Base-by-base conservation (phyloP, 768 basidiomycete genomes). In the Mycena maculata region DNA sequence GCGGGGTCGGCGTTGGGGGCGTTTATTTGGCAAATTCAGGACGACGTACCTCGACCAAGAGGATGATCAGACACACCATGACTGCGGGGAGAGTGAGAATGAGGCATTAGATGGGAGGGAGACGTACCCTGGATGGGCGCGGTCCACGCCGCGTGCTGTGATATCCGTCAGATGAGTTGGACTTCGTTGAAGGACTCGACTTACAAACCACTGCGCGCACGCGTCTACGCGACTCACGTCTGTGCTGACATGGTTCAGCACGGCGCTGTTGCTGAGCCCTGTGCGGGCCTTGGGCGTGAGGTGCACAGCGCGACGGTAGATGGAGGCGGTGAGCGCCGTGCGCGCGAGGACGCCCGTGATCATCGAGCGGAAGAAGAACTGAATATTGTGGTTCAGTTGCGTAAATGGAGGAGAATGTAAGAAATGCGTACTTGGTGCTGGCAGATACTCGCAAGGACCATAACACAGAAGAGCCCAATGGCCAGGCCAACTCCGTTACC, bases 361-460 rank as follows among this genome's bases (percentile, higher is more conserved):
- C 87, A 91, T 91, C 3, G 88, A 88, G 49, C 88, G 83, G 83
- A 88, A 89, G 81, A 93, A 92, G 79, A 90, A 92, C 84, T 89
- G 64, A 15, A 49, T 18, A 65, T 0, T 11, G 41, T 31, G 49
- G 41, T 16, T 30, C 22, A 41, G 31, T n/a, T n/a, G n/a, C 30
- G 23, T 22, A 12, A 52, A 23, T 45, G 11, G 11, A 2, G 57
- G 23, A 27, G 15, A 25, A 45, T 28, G 47, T 25, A 27, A 22
- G 36, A 59, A 25, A 12, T 1, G 70, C 71, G 65, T 67, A 85
- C 88, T 80, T 91, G 90, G 74, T 93, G 89, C 48, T 88, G 83
- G 48, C 83, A 82, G 38, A 93, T 74, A 68, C 87, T 88, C 0
- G 88, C 77, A 8, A 78, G 71, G 55, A 91, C 80, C 15, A 83